Base-by-base conservation (phyloP, 2,329 filamentous ascomycete species). In the Aureobasidium subglaciale region DNA sequence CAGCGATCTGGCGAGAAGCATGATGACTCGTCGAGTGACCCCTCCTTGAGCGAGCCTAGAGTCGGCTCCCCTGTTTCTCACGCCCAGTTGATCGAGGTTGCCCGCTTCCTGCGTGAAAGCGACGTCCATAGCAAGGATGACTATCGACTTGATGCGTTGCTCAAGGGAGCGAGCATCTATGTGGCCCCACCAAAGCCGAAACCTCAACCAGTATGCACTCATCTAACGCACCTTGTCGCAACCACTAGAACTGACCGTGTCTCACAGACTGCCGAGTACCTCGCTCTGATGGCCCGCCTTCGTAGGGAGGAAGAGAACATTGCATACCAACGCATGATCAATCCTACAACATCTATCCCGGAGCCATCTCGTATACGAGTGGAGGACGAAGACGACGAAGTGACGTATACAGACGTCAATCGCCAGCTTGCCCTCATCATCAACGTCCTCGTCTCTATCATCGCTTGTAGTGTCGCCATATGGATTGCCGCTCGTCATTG, bases 401-500 rank as follows among this genome's bases (percentile, higher is more conserved):
- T 87, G 2, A 85, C 83, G 2, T 85, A 84, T 60, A 79, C 81
- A 32, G 88, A 93, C 58, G 77, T 93, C 1, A 86, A 92, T 67
- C 79, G 87, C n/a, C 89, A 93, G 65, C 73, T 93, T 56, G 84
- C 87, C 38, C 76, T 97, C 7, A 90, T 97, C 50, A 78, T 95
- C 64, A 99, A 97, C 69, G 90, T 97, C 49, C 73, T 96, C 35
- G 78, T 96, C 53, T 95, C 89, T 50, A 87, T 96, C 53, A 74
- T 92, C 2, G 88, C 91, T 41, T 87, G 87, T 49, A 86, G 84
- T 2, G 83, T 80, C 2, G 88, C 87, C 7, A 79, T 93, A 30
- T 93, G 88, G 88, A 78, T 90, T n/a, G 79, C 80, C 15, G 86
- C 86, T 1, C 77, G 84, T 49, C 88, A 87, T 78, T 92, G 87